Conservation (phyloP, 1,284 basidiomycete genomes). For the Taiwanofungus camphoratus region DNA sequence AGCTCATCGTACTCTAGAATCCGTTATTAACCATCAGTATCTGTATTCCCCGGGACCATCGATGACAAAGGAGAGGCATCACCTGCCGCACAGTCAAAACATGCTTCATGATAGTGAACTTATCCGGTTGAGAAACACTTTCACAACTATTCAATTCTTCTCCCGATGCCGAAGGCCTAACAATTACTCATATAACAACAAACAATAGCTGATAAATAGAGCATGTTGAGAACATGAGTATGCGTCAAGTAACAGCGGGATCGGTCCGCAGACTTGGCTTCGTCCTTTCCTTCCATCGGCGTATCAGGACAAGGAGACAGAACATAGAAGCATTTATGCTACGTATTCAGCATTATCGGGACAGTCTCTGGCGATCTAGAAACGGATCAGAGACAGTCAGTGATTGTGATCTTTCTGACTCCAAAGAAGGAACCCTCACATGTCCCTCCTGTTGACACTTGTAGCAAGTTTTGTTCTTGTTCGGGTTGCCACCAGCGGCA, state of each 20-base stretch:
- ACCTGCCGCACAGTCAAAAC: too few relatives aligned
- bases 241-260: conserved; percentile 1
- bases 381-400: background rate
- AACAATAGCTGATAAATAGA: conserved; percentile 22
- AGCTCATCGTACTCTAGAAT: too few relatives aligned
- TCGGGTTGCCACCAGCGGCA: conserved; percentile 28
- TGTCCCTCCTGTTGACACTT: conserved; percentile 83
- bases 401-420: background rate
- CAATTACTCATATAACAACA: conserved; percentile 12
- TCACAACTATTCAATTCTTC: too few relatives aligned
- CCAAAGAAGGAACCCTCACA: conserved; percentile 38
- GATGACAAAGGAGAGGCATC: too few relatives aligned
- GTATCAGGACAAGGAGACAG: conserved; percentile 9
- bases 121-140: too few relatives aligned
- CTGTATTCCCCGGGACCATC: too few relatives aligned
- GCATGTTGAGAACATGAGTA: conserved; percentile 8
- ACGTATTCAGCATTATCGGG: conserved; percentile 48
- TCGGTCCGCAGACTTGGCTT: conserved; percentile 5
- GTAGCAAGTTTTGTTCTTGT: conserved; percentile 76
- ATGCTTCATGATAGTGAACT: too few relatives aligned
- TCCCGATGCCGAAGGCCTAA: conserved; percentile 4
- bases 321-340: conserved; percentile 16
- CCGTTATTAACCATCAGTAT: too few relatives aligned
- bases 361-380: conserved; percentile 74
- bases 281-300: conserved; percentile 12